Conservation (phyloP, 2,329 filamentous ascomycete genomes). For the Emmonsiellopsis sp. region DNA sequence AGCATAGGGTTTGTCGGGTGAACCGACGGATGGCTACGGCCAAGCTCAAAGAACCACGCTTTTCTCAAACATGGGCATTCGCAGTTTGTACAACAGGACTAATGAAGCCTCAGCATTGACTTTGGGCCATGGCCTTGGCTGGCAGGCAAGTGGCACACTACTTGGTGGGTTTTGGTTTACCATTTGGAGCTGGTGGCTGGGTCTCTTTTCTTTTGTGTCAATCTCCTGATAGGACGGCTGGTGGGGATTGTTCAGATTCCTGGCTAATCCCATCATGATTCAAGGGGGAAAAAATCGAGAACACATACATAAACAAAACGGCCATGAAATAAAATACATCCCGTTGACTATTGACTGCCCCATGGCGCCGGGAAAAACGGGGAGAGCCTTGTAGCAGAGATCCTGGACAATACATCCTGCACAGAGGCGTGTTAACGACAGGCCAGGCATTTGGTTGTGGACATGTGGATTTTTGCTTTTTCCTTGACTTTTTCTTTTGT, state of each 20-base stretch:
- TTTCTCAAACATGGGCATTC: background rate
- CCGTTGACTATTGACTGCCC: no score
- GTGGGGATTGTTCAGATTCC: background rate
- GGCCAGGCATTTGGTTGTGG: background rate
- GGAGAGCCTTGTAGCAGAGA: no score
- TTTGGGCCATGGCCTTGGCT: background rate
- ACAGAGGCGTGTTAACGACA: background rate
- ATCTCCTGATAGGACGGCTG: background rate
- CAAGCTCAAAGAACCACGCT: background rate
- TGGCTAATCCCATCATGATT: background rate
- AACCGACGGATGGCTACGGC: background rate
- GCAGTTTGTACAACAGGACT: background rate
- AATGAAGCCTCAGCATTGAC: background rate
- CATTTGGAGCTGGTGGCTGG: background rate
- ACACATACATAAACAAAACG: no score
- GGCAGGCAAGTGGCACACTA: background rate
- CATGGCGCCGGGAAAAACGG: no score
- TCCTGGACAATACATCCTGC: no score
- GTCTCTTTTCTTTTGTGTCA: background rate
- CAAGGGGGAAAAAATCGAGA: no score
- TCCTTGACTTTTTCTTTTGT: background rate
- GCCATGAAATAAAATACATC: no score
- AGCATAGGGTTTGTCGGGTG: background rate
- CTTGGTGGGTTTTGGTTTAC: background rate
- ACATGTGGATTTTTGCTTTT: background rate